Conservation (phyloP, 495 filamentous ascomycete genomes). For the Aspergillus haitiensis region DNA sequence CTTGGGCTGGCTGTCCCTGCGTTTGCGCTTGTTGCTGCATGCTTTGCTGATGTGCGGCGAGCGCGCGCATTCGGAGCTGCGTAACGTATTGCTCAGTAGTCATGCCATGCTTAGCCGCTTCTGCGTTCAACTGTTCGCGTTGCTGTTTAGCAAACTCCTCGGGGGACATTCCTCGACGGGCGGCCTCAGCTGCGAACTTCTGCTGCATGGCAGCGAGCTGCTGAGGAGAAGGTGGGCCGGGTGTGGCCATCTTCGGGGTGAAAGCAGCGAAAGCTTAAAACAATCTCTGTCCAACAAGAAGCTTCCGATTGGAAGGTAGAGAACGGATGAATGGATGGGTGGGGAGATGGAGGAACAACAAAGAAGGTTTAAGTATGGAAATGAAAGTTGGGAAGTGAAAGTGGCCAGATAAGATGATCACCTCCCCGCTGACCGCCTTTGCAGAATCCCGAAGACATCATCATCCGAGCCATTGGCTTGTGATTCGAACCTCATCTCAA, state of each 20-base stretch:
- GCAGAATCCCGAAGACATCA: background rate
- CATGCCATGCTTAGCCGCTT: constrained; percentile 64
- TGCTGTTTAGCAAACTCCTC: constrained; percentile 67
- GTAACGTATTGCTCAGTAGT: constrained; percentile 63
- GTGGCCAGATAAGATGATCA: constrained; percentile 41
- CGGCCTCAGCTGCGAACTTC: constrained; percentile 74
- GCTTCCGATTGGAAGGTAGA: background rate
- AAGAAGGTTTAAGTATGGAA: background rate
- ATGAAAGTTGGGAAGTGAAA: constrained; percentile 13
- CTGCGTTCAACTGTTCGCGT: constrained; percentile 56
- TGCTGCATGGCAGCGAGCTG: constrained; percentile 82
- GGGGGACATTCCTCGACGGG: constrained; percentile 72
- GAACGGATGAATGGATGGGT: background rate
- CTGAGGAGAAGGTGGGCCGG: constrained; percentile 75
- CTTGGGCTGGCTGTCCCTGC: constrained; percentile 27
- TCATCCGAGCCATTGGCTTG: no score
- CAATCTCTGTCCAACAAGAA: no score
- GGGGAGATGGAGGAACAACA: constrained; percentile 4
- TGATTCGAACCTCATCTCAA: no score
- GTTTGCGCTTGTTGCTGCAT: constrained; percentile 48
- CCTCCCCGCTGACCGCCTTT: constrained; percentile 16
- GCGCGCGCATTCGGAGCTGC: constrained; percentile 63
- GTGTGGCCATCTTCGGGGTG: constrained; percentile 44
- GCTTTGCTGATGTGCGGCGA: constrained; percentile 51
- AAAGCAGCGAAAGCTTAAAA: background rate